Evolutionary conservation across 768 basidiomycete species (phyloP).

Genomic region (Pleurotus sapidus): DNA sequence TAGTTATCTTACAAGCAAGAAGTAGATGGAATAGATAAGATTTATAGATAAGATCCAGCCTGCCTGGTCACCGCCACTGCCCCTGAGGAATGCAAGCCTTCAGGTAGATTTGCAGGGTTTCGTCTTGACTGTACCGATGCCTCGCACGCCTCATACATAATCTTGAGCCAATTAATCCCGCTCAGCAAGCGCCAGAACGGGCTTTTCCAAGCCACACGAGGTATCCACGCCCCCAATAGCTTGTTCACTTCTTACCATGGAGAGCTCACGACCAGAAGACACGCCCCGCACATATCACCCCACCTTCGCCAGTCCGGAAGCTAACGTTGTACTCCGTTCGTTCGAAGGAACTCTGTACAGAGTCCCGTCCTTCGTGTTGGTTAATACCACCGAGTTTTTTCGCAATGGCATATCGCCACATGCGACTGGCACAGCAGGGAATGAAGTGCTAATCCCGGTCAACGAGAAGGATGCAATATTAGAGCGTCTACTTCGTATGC

Average conservation of each 20-base stretch:
- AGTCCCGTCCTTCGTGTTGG: slow-evolving; percentile 24
- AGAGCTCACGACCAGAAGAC: slow-evolving; percentile 7
- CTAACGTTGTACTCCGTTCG: slow-evolving; percentile 35
- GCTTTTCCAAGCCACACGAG: background rate
- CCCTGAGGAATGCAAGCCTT: too few relatives aligned
- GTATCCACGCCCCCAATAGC: background rate
- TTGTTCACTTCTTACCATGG: background rate
- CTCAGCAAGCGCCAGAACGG: background rate
- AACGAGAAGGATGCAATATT: slow-evolving; percentile 34
- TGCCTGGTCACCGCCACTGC: too few relatives aligned
- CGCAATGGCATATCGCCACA: slow-evolving; percentile 20
- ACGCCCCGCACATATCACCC: slow-evolving; percentile 23
- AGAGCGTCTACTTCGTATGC: slow-evolving; percentile 35
- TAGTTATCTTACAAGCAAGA: too few relatives aligned
- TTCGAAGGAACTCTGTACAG: slow-evolving; percentile 51
- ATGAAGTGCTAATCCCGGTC: slow-evolving; percentile 16
- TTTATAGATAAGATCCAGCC: too few relatives aligned
- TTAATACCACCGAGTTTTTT: slow-evolving; percentile 35
- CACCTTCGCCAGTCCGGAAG: slow-evolving; percentile 28
- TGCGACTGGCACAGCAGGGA: slow-evolving; percentile 3
- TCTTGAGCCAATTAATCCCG: background rate
- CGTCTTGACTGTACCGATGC: too few relatives aligned
- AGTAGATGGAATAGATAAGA: too few relatives aligned
- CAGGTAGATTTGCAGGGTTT: too few relatives aligned
- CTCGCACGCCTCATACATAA: too few relatives aligned